Evolutionary conservation across 75 land plant genomes (phyloP).

Genomic region (Sequoia sempervirens): DNA sequence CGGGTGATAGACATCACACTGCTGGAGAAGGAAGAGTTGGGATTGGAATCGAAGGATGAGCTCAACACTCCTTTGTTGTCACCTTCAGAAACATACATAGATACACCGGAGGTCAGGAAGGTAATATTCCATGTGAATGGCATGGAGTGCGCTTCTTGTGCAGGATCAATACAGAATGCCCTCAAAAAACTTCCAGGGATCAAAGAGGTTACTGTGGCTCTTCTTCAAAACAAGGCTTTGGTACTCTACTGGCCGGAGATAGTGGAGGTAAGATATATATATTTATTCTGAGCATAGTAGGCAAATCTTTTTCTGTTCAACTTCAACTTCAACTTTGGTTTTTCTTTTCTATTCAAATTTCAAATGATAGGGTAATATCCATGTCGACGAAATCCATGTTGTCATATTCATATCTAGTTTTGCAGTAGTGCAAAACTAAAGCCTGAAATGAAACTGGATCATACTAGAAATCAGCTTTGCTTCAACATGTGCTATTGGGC

Average conservation of each 20-base stretch:
- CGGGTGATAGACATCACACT: slow-evolving; percentile 8
- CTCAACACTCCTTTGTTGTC: not conserved
- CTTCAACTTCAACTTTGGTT: no score
- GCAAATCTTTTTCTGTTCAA: no score
- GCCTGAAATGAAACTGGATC: not conserved
- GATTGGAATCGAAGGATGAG: not conserved
- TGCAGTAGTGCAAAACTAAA: not conserved
- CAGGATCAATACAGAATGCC: slow-evolving; percentile 69
- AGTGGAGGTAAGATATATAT: slow-evolving; percentile 47
- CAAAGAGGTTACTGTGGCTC: slow-evolving; percentile 61
- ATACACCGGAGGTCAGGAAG: slow-evolving; percentile 14
- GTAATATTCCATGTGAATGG: slow-evolving; percentile 50
- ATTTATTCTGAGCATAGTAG: not conserved
- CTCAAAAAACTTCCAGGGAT: slow-evolving; percentile 64
- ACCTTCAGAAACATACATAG: not conserved
- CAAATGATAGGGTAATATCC: not conserved
- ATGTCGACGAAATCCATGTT: not conserved
- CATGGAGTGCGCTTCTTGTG: slow-evolving; percentile 87
- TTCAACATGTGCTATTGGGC: not conserved
- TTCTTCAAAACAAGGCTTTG: slow-evolving; percentile 73
- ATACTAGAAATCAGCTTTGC: not conserved
- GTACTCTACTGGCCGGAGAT: slow-evolving; percentile 57
- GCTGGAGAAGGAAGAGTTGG: not conserved
- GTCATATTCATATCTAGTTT: not conserved
- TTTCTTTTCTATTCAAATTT: no score